phyloP scores from a whole-genome alignment of 1,284 basidiomycete species.

The Puccinia triticina region DNA sequence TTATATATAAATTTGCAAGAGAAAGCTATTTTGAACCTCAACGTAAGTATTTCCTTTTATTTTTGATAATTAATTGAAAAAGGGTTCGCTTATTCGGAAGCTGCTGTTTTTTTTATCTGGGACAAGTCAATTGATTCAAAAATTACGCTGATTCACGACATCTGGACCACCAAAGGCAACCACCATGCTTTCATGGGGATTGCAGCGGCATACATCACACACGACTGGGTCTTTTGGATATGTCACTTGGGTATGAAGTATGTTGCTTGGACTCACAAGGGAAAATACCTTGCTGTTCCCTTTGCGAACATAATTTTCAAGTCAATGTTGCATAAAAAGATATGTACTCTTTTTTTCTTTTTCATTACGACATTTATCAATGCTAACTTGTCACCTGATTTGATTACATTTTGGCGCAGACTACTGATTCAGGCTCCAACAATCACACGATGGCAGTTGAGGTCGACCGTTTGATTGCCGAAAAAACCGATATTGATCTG shows the following conservation, averaged over 20 bases:
- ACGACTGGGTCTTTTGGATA: background rate
- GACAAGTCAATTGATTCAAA: no score
- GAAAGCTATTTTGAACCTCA: background rate
- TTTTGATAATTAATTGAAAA: background rate
- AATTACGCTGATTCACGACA: constrained; percentile 10
- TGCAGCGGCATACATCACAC: background rate
- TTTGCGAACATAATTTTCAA: background rate
- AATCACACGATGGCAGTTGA: background rate
- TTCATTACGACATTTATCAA: no score
- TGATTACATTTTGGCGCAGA: constrained; percentile 16
- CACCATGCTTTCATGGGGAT: constrained; percentile 10
- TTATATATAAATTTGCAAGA: constrained; percentile 10
- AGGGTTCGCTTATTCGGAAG: background rate
- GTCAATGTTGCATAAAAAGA: constrained; percentile 15
- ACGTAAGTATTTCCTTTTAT: background rate
- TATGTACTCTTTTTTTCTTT: background rate
- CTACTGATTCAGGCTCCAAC: constrained; percentile 2
- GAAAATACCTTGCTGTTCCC: constrained; percentile 17
- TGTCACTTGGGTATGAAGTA: constrained; percentile 4
- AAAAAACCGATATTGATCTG: background rate
- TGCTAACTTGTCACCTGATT: no score
- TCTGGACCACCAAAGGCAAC: no score
- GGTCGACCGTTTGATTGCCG: background rate
- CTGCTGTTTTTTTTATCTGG: no score
- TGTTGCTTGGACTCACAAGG: constrained; percentile 6